Evolutionary conservation across 352 stramenopile genomes (phyloP).

Genomic region (Blastocystis hominis): DNA sequence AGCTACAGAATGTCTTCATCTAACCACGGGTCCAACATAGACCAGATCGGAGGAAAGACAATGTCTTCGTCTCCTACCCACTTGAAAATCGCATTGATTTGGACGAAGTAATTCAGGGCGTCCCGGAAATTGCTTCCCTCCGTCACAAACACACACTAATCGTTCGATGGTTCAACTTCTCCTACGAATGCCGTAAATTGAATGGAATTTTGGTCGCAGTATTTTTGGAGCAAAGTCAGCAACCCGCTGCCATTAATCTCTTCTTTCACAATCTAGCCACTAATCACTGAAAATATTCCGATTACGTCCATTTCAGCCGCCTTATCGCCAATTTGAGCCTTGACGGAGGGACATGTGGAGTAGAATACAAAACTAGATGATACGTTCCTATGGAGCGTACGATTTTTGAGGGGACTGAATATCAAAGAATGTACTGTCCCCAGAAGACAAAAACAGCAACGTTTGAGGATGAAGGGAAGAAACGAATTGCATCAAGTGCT

Average conservation of each 20-base stretch:
- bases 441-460: background rate
- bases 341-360: background rate
- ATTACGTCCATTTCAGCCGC: background rate
- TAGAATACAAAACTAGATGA: slow-evolving; percentile 7
- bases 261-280: background rate
- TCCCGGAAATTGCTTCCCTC: slow-evolving; percentile 35
- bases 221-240: background rate
- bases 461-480: background rate
- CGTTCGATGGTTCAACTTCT: too few relatives aligned
- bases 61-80: background rate
- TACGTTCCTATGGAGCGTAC: background rate
- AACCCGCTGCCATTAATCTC: slow-evolving; percentile 3
- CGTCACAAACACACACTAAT: slow-evolving; percentile 2
- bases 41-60: background rate
- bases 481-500: background rate
- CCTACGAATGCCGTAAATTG: slow-evolving; percentile 9
- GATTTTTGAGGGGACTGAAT: background rate
- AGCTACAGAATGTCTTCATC: background rate
- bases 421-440: slow-evolving; percentile 41
- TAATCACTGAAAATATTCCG: background rate
- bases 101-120: background rate
- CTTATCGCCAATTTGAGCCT: background rate
- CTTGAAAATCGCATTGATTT: background rate
- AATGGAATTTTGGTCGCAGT: background rate
- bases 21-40: background rate